Evolutionary conservation across 2,329 filamentous ascomycete genomes (phyloP).

Genomic region (Paraphaeosphaeria minitans): DNA sequence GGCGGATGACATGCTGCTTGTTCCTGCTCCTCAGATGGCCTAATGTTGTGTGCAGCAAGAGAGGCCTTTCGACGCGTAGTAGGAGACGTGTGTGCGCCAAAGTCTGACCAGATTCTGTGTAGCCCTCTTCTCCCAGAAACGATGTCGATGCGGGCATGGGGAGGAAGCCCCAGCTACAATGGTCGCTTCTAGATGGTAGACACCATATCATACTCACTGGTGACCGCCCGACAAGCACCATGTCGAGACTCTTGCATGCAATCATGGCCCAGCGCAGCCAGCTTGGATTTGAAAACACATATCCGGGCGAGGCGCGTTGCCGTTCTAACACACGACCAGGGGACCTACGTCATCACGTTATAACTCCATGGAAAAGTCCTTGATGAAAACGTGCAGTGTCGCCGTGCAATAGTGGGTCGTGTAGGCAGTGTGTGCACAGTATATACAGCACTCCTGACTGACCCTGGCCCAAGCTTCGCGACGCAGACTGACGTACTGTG

Average conservation of each 20-base stretch:
- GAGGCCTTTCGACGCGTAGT: not conserved
- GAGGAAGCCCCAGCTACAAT: not conserved
- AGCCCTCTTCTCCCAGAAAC: not conserved
- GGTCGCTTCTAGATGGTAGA: not conserved
- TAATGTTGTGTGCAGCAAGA: not conserved
- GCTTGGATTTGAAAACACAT: too few relatives aligned
- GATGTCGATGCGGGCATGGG: not conserved
- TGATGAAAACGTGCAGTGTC: not conserved
- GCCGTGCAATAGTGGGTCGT: slow-evolving; percentile 10
- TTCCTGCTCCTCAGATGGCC: slow-evolving; percentile 1
- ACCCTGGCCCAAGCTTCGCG: slow-evolving; percentile 11
- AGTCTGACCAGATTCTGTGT: not conserved
- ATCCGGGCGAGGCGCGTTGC: too few relatives aligned
- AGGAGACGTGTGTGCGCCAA: not conserved
- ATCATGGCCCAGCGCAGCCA: too few relatives aligned
- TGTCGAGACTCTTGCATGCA: too few relatives aligned
- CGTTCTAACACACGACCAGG: too few relatives aligned
- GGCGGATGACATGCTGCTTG: not conserved
- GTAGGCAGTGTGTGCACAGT: not conserved
- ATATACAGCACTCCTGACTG: not conserved
- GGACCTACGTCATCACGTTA: slow-evolving; percentile 13
- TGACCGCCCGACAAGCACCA: too few relatives aligned
- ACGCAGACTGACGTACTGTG: slow-evolving; percentile 12
- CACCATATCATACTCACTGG: not conserved
- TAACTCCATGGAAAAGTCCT: slow-evolving; percentile 7